Evolutionary conservation across 2,329 filamentous ascomycete species (phyloP).

Genomic region (Trichoderma sp.): DNA sequence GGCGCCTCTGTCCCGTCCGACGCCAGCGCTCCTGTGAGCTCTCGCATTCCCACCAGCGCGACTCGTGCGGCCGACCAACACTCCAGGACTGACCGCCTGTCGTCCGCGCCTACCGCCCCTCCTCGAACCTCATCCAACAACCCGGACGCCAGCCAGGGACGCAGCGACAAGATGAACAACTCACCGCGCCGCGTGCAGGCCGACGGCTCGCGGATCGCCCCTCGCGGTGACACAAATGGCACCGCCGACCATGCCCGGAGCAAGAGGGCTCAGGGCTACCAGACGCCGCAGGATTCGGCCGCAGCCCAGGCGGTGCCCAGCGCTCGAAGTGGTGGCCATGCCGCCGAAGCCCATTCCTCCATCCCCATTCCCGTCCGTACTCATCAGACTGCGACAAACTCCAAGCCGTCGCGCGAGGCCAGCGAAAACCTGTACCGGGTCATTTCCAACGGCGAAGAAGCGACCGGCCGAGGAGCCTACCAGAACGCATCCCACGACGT

Average conservation of each 20-base stretch:
- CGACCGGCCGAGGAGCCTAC: constrained; percentile 37
- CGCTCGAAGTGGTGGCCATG: constrained; percentile 48
- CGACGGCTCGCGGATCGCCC: constrained; percentile 44
- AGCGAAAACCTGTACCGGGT: constrained; percentile 79
- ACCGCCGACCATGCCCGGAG: constrained; percentile 39
- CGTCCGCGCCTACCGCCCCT: constrained; percentile 71
- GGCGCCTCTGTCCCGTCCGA: constrained; percentile 45
- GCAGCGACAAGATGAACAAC: constrained; percentile 50
- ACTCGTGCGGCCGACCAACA: constrained; percentile 49
- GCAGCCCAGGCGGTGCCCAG: constrained; percentile 42
- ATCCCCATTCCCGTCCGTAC: constrained; percentile 48
- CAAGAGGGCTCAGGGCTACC: constrained; percentile 38
- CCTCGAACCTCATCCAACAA: constrained; percentile 79
- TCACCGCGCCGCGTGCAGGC: constrained; percentile 48
- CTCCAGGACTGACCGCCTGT: constrained; percentile 55
- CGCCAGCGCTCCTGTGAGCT: constrained; percentile 51
- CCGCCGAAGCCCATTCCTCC: constrained; percentile 43
- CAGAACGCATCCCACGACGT: constrained; percentile 37
- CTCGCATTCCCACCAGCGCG: constrained; percentile 51
- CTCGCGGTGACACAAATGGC: constrained; percentile 40
- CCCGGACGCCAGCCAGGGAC: constrained; percentile 48
- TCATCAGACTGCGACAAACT: constrained; percentile 47
- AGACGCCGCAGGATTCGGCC: constrained; percentile 44
- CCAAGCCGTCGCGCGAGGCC: constrained; percentile 70
- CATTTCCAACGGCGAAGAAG: constrained; percentile 49